Conservation (phyloP, 805 yeast genomes). For the Suhomyces xylopsoci region DNA sequence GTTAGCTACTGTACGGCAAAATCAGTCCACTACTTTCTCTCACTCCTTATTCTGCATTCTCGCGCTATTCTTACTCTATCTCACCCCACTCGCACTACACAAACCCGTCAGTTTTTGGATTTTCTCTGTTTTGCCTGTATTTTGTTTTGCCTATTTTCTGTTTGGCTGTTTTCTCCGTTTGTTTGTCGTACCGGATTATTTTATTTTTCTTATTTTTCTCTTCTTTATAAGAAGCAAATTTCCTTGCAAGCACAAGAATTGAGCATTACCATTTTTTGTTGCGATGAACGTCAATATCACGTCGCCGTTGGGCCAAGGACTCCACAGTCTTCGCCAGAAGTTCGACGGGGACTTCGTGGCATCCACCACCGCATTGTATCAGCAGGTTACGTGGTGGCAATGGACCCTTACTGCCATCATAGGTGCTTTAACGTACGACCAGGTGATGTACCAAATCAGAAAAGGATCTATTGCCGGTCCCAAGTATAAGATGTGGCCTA, state of each 20-base stretch:
- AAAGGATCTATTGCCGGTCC: slow-evolving; percentile 95
- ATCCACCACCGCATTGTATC: slow-evolving; percentile 15
- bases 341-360: slow-evolving; percentile 7
- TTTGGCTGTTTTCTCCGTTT: not conserved
- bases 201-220: not conserved
- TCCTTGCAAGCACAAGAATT: not conserved
- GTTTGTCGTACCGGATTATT: not conserved
- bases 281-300: slow-evolving; percentile 2
- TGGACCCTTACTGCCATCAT: slow-evolving; percentile 46
- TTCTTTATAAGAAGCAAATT: not conserved
- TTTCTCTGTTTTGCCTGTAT: too few species aligned
- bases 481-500: slow-evolving; percentile 80
- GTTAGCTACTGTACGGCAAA: too few species aligned
- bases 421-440: slow-evolving; percentile 61
- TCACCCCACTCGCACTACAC: too few species aligned
- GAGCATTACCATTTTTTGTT: not conserved
- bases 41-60: too few species aligned
- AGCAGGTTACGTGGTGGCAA: slow-evolving; percentile 52
- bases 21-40: too few species aligned
- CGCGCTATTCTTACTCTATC: too few species aligned
- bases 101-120: too few species aligned
- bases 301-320: slow-evolving; percentile 5
- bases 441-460: slow-evolving; percentile 68
- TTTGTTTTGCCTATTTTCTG: too few species aligned
- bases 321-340: slow-evolving; percentile 1